A percentile compares a stretch with the other conserved stretches of the same genome.
These are phyloP conservation scores for Penicillium digitatum DNA, from an alignment of 2,329 filamentous ascomycete genomes.

Conservation along the genomic window DNA sequence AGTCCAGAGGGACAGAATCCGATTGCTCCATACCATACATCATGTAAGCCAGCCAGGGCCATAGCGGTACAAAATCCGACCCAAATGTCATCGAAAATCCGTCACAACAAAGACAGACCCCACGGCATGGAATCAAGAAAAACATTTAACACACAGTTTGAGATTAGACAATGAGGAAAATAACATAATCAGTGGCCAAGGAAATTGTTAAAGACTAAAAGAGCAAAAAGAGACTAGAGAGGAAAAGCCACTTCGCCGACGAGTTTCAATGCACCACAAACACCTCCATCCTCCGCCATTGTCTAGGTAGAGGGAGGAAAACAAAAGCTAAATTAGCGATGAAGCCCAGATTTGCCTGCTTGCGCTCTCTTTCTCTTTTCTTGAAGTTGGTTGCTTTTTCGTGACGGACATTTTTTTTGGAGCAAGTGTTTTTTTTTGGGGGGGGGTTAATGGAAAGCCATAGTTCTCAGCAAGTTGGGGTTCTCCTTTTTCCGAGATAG, in stretches of 20 bases:
- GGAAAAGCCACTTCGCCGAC: slow-evolving; percentile 34
- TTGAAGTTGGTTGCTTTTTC: slow-evolving; percentile 15
- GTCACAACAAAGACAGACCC: neutral
- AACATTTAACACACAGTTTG: slow-evolving; percentile 9
- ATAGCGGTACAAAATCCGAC: slow-evolving; percentile 4
- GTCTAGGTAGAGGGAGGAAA: slow-evolving; percentile 35
- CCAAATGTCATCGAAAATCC: slow-evolving; percentile 1
- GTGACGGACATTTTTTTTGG: slow-evolving; percentile 10
- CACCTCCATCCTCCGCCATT: slow-evolving; percentile 36
- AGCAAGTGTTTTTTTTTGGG: neutral
- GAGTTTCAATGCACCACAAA: slow-evolving; percentile 36
- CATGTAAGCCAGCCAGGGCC: slow-evolving; percentile 19
- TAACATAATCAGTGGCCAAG: slow-evolving; percentile 17
- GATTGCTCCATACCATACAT: slow-evolving; percentile 31
- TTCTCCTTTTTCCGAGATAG: slow-evolving; percentile 13
- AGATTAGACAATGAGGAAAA: slow-evolving; percentile 27
- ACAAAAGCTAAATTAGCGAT: slow-evolving; percentile 26
- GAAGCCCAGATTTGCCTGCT: slow-evolving; percentile 29
- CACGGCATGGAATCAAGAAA: neutral
- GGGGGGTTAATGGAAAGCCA: slow-evolving; percentile 3
- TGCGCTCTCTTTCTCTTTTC: slow-evolving; percentile 27
- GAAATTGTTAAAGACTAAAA: slow-evolving; percentile 25
- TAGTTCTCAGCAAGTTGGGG: slow-evolving; percentile 5
- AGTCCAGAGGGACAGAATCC: slow-evolving; percentile 13
- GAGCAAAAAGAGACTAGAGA: slow-evolving; percentile 22